Evolutionary conservation across 352 stramenopile species (phyloP).

Genomic region (Phytophthora pluvialis): DNA sequence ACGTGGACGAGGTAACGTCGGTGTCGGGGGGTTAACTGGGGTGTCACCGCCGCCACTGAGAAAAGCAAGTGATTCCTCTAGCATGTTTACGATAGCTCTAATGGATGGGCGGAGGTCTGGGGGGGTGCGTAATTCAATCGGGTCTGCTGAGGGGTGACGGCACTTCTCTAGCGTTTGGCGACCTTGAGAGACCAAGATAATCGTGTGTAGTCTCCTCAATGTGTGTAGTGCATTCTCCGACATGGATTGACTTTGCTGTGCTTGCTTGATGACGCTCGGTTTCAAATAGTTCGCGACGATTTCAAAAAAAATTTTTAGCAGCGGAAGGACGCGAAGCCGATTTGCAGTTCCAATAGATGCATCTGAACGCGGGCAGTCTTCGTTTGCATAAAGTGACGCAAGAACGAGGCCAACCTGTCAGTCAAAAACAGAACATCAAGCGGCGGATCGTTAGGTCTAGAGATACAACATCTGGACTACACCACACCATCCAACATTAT

Average conservation of each 20-base stretch:
- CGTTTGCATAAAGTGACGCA: conserved; percentile 44
- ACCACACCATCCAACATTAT: background rate
- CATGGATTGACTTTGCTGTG: conserved; percentile 42
- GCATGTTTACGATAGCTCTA: conserved; percentile 53
- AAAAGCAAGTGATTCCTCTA: conserved; percentile 41
- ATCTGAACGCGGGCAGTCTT: conserved; percentile 20
- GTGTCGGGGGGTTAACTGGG: conserved; percentile 1
- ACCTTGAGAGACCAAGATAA: conserved; percentile 79
- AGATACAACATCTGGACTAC: background rate
- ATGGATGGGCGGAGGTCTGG: conserved; percentile 66
- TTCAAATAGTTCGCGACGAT: conserved; percentile 60
- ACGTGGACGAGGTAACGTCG: conserved; percentile 9
- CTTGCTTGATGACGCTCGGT: conserved; percentile 44
- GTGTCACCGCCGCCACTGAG: conserved; percentile 19
- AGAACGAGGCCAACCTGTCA: conserved; percentile 51
- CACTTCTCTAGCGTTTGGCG: conserved; percentile 37
- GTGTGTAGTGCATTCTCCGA: conserved; percentile 43
- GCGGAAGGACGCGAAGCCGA: conserved; percentile 27
- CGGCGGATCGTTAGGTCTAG: conserved; percentile 18
- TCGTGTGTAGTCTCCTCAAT: conserved; percentile 55
- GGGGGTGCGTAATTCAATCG: conserved; percentile 60
- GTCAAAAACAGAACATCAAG: conserved; percentile 1
- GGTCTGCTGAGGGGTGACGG: conserved; percentile 64
- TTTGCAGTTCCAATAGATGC: conserved; percentile 1
- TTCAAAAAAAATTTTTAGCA: conserved; percentile 56